Evolutionary conservation across 2,329 filamentous ascomycete species (phyloP), one percentile per base, ranked within the genome.

Genomic region (Penicillium sp.): DNA sequence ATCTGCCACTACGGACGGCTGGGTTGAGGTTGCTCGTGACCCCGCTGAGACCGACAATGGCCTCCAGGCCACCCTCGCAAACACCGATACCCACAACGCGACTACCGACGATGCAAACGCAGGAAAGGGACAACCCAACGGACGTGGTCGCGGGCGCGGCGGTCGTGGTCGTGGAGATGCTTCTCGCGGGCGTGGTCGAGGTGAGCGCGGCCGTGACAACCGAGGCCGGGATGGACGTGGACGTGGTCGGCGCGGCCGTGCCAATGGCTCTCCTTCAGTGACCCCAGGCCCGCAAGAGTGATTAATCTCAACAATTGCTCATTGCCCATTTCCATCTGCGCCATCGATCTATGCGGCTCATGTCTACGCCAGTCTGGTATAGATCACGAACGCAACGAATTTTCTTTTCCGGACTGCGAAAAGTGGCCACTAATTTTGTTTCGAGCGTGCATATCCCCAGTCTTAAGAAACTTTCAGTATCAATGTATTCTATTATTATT

Each of bases 21-120:
- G 89, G 83, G 87, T 95, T 54, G 84, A 90, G 69, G 78, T 89
- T 40, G 84, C 89, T 46, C 84, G 87, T 50, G 83, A 92, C 65
- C 81, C 86, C 42, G 75, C 83, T 46, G 90, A 95, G 77, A 86
- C 87, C 5, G 89, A 94, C 55, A 83, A 80, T 33, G 84, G 83
- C 33, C 69, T 83, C 38, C 74, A 79, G 42, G 82, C 83, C 24
- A 84, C 82, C n/a, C 81, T 84, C 42, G 84, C 82, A 6, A 75
- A 76, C 8, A 71, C 75, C 5, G 88, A 94, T 60, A 82, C 79
- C 46, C 74, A 77, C 44, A 81, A 82, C 33, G 81, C 82, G 40
- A 82, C 81, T 6, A 74, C 75, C 35, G 67, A 74, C 48, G 63
- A 69, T 16, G 79, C 80, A 63, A 78, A 79, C 27, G 84, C 82